Percentiles rank a stretch among this genome's conserved stretches.
These are phyloP conservation scores for Vigna angularis DNA, from an alignment of 306 rosid species.

Conservation along the genomic window DNA sequence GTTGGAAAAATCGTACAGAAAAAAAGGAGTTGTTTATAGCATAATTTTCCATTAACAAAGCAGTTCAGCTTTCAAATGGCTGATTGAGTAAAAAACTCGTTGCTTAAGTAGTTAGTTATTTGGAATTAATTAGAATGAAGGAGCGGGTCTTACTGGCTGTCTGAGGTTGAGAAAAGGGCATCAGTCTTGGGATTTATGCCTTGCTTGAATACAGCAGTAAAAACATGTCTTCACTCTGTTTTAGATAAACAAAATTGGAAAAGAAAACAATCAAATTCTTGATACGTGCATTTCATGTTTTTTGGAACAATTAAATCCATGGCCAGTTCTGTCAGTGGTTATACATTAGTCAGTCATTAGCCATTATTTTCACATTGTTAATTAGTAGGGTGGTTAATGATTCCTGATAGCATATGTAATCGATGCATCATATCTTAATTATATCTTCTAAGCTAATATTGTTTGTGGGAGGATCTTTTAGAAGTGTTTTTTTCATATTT, in stretches of 20 bases:
- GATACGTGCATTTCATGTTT: neutral
- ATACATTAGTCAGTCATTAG: neutral
- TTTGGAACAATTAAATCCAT: neutral
- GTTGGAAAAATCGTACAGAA: neutral
- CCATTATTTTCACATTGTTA: neutral
- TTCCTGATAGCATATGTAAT: neutral
- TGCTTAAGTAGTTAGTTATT: neutral
- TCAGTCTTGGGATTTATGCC: neutral
- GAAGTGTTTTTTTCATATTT: neutral
- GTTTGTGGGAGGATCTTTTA: no score
- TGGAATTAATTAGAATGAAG: neutral
- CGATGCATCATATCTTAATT: neutral
- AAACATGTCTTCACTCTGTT: neutral
- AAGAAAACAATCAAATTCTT: neutral
- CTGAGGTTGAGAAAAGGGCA: conserved; percentile 3
- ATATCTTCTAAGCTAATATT: neutral
- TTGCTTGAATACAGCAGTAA: neutral
- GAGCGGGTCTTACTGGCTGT: neutral
- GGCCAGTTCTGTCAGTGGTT: neutral
- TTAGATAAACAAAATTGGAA: neutral
- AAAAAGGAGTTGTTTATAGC: neutral
- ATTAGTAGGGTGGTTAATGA: neutral
- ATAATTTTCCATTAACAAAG: neutral
- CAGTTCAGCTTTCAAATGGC: neutral
- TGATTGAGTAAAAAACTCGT: neutral